phyloP scores from a whole-genome alignment of 495 filamentous ascomycete genomes.

The Neurospora sp. region DNA sequence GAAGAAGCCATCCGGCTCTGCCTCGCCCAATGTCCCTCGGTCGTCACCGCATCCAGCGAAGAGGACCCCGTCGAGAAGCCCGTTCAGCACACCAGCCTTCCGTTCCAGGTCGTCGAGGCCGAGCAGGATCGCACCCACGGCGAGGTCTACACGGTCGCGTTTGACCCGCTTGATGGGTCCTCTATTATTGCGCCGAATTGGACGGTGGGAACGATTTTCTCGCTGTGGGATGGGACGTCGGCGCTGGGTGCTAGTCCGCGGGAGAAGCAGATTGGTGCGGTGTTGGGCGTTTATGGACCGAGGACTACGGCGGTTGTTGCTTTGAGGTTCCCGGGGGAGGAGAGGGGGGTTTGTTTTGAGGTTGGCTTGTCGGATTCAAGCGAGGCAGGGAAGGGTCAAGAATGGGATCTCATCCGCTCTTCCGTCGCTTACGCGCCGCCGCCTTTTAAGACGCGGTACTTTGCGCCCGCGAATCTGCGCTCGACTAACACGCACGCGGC shows the following conservation, averaged over 20 bases:
- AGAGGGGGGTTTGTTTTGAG: slow-evolving; percentile 28
- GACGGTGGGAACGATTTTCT: slow-evolving; percentile 42
- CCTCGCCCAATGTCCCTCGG: slow-evolving; percentile 29
- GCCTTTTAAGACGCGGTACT: slow-evolving; percentile 32
- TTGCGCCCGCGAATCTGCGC: slow-evolving; percentile 45
- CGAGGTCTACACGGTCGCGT: slow-evolving; percentile 44
- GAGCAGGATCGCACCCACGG: background rate
- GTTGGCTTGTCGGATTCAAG: slow-evolving; percentile 20
- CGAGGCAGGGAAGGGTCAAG: background rate
- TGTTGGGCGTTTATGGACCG: slow-evolving; percentile 42
- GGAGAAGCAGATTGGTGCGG: slow-evolving; percentile 30
- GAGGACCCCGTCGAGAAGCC: slow-evolving; percentile 39
- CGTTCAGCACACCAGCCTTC: background rate
- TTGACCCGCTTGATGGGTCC: slow-evolving; percentile 45
- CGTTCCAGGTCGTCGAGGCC: background rate
- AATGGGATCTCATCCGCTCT: slow-evolving; percentile 27
- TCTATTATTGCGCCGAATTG: slow-evolving; percentile 45
- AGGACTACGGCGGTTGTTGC: slow-evolving; percentile 40
- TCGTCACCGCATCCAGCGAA: slow-evolving; percentile 39
- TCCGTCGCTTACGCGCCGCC: slow-evolving; percentile 16
- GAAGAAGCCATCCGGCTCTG: slow-evolving; percentile 34
- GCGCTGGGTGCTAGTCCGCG: slow-evolving; percentile 28
- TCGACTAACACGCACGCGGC: slow-evolving; percentile 29
- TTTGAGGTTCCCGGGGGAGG: slow-evolving; percentile 26
- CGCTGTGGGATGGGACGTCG: slow-evolving; percentile 36